Evolutionary conservation across 257 asterid genomes (phyloP).

Genomic region (Solanum phureja): DNA sequence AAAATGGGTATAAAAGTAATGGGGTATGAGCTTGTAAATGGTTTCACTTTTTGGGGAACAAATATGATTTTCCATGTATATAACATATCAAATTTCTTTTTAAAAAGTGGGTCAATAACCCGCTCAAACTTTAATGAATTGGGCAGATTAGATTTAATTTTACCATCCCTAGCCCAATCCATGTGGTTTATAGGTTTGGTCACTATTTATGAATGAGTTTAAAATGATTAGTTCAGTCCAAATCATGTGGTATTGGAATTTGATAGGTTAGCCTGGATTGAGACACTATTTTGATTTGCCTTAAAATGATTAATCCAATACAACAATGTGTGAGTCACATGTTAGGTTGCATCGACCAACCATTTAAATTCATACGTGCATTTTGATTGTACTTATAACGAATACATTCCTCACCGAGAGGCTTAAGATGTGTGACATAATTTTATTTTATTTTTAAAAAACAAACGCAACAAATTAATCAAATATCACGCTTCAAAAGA

Average conservation of each 20-base stretch:
- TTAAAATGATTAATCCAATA: background rate
- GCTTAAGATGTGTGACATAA: too few relatives aligned
- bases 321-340: too few relatives aligned
- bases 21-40: background rate
- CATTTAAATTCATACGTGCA: background rate
- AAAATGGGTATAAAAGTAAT: background rate
- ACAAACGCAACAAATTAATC: background rate
- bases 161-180: background rate
- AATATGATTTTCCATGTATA: too few relatives aligned
- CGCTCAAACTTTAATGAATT: background rate
- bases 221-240: background rate
- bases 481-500: background rate
- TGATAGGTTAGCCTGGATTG: background rate
- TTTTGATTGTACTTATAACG: background rate
- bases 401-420: background rate
- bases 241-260: background rate
- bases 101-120: background rate
- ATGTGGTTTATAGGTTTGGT: too few relatives aligned
- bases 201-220: too few relatives aligned
- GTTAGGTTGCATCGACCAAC: background rate
- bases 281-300: background rate
- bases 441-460: too few relatives aligned
- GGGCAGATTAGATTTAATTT: too few relatives aligned
- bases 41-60: background rate
- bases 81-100: too few relatives aligned